Evolutionary conservation across 2,329 filamentous ascomycete species (phyloP), one percentile per base, ranked within the genome.

Genomic region (Aspergillus sp.): DNA sequence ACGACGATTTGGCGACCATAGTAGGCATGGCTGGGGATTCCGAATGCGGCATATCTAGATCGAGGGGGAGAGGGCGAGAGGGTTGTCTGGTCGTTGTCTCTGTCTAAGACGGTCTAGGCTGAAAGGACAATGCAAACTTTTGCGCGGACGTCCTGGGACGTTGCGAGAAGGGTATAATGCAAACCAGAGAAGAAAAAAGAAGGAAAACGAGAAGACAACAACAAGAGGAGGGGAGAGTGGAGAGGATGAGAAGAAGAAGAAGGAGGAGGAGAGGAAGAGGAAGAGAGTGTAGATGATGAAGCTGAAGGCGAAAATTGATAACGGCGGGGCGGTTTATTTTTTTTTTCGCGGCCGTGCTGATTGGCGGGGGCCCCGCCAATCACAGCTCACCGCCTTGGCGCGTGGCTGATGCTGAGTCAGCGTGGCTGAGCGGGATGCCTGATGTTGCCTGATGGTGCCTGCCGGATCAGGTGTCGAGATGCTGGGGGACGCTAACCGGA

Each of bases 1-100:
- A 70, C 41, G 75, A 67, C 45, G 73, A 70, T 64, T 81, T 80
- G 20, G 76, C 70, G 57, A 81, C 74, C 64, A 78, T 74, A 58
- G 72, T 76, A 55, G 76, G 63, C 71, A 74, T 74, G 60, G 63
- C 68, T 61, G 69, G 68, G 55, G 66, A 57, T 56, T 69, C 71
- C 52, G 71, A 66, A 55, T 80, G 78, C 62, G 78, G 78, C 78
- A 80, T 68, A 56, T 75, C 54, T 45, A 17, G 20, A 38, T 38
- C 34, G 14, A 38, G 14, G 14, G 34, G 32, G 7, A 13, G 34
- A 17, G 11, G 4, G 14, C n/a, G 14, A 6, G n/a, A n/a, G n/a
- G 7, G 14, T 16, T n/a, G 13, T 38, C 4, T 38, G 34, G 25
- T 29, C 25, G 25, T 29, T 29, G 25, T 29, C 23, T 25, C 3